phyloP scores from a whole-genome alignment of 805 yeast genomes.

The Candida ovalis region DNA sequence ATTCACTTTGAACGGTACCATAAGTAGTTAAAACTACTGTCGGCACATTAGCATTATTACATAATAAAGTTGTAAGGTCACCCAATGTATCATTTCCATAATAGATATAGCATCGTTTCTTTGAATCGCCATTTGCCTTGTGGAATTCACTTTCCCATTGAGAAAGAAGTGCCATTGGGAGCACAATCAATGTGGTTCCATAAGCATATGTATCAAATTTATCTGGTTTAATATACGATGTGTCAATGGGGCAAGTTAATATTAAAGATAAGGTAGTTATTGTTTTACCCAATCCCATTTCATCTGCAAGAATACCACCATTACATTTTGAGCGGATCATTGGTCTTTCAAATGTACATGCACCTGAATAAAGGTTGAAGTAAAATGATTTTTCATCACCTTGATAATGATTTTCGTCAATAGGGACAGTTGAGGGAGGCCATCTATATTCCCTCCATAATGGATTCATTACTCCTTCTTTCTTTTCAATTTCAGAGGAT shows the following conservation, averaged over 20 bases:
- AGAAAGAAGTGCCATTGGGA: conserved; percentile 86
- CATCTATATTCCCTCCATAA: conserved; percentile 77
- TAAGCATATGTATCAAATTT: conserved; percentile 48
- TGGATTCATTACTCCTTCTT: conserved; percentile 67
- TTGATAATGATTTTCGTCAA: neutral
- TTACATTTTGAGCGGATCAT: conserved; percentile 51
- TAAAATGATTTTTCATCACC: conserved; percentile 42
- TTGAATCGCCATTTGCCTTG: conserved; percentile 46
- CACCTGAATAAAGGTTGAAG: conserved; percentile 78
- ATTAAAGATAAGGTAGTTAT: conserved; percentile 76
- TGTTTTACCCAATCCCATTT: conserved; percentile 96
- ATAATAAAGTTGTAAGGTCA: conserved; percentile 45
- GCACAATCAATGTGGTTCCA: conserved; percentile 71
- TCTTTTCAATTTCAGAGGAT: conserved; percentile 24
- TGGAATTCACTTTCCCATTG: conserved; percentile 88
- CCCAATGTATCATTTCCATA: conserved; percentile 64
- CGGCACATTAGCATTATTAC: conserved; percentile 46
- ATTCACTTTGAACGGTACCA: conserved; percentile 81
- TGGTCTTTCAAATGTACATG: conserved; percentile 67
- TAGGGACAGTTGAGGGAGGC: conserved; percentile 51
- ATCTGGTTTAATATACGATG: conserved; percentile 12
- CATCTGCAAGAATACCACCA: conserved; percentile 94
- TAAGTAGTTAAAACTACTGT: conserved; percentile 77
- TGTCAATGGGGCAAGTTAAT: conserved; percentile 58
- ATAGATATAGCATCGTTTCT: conserved; percentile 52